Percentiles rank a stretch among this genome's conserved stretches.
Conservation (phyloP, 1,284 basidiomycete genomes). For the Peniophora sp. region DNA sequence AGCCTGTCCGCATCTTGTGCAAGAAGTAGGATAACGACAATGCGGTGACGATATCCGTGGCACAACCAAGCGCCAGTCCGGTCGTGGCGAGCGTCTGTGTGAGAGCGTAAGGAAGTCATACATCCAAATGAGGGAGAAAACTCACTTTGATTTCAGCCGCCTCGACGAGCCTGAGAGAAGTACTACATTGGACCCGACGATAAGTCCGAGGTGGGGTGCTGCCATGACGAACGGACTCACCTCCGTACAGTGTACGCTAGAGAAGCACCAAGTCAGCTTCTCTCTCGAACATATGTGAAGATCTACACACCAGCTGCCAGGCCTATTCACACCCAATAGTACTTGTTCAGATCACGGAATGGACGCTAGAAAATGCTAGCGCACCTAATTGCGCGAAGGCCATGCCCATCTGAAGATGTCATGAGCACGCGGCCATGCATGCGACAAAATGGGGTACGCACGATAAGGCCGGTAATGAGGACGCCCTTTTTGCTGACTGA, state of each 20-base stretch:
- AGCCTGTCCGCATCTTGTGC: conserved; percentile 39
- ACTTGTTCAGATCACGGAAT: too few species aligned
- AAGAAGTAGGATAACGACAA: conserved; percentile 43
- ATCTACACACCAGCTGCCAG: too few species aligned
- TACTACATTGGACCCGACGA: background rate
- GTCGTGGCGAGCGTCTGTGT: conserved; percentile 31
- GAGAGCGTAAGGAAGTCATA: background rate
- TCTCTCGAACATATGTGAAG: too few species aligned
- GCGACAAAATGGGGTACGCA: background rate
- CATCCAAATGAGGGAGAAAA: background rate
- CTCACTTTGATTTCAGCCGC: background rate
- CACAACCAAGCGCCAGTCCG: conserved; percentile 34
- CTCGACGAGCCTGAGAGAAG: background rate
- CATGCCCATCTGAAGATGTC: conserved; percentile 7
- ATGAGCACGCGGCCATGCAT: conserved; percentile 4
- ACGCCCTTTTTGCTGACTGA: conserved; percentile 45
- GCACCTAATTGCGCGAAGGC: background rate
- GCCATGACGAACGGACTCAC: conserved; percentile 5
- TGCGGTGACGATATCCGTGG: conserved; percentile 42
- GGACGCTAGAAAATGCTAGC: background rate
- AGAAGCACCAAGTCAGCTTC: background rate
- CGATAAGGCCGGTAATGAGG: background rate
- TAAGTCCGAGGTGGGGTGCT: conserved; percentile 10
- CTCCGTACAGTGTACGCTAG: background rate
- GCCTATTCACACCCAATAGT: too few species aligned